Conservation (phyloP, 2,329 filamentous ascomycete genomes). For the Talaromyces albobiverticillius region DNA sequence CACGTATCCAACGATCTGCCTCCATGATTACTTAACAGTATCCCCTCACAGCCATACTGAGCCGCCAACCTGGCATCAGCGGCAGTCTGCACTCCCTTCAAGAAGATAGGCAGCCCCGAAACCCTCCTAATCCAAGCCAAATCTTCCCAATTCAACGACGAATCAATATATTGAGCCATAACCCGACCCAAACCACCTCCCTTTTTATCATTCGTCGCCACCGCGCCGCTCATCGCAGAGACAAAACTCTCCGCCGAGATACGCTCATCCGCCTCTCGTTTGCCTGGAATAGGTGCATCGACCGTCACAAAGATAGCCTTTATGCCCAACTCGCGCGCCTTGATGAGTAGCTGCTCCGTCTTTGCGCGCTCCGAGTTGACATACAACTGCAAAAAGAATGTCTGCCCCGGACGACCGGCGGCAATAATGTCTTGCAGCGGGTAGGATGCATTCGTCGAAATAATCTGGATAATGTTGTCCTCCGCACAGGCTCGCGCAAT, state of each 20-base stretch:
- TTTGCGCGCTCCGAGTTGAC: conserved; percentile 42
- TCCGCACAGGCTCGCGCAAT: conserved; percentile 45
- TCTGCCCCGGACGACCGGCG: conserved; percentile 24
- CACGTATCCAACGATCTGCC: conserved; percentile 44
- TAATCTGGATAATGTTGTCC: conserved; percentile 50
- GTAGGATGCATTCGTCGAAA: conserved; percentile 55
- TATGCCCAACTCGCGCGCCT: conserved; percentile 8
- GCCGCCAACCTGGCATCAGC: conserved; percentile 8
- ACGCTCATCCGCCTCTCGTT: conserved; percentile 10
- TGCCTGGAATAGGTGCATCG: conserved; percentile 20
- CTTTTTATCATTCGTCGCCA: conserved; percentile 10
- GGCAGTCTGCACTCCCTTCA: conserved; percentile 8
- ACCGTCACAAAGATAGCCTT: conserved; percentile 24
- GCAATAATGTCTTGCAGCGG: conserved; percentile 49
- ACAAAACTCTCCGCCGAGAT: conserved; percentile 10
- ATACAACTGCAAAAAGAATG: conserved; percentile 48
- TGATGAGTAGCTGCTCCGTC: conserved; percentile 35
- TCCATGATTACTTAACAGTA: conserved; percentile 42
- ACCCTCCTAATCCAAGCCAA: conserved; percentile 6
- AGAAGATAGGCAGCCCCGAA: conserved; percentile 7
- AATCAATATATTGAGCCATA: conserved; percentile 11
- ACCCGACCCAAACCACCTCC: conserved; percentile 8
- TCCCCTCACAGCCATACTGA: conserved; percentile 23
- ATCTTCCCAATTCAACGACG: conserved; percentile 8
- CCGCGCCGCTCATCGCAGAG: conserved; percentile 1